Evolutionary conservation across 768 basidiomycete species (phyloP), one percentile per base, ranked within the genome.

Genomic region (Termitomyces bulborhizus): DNA sequence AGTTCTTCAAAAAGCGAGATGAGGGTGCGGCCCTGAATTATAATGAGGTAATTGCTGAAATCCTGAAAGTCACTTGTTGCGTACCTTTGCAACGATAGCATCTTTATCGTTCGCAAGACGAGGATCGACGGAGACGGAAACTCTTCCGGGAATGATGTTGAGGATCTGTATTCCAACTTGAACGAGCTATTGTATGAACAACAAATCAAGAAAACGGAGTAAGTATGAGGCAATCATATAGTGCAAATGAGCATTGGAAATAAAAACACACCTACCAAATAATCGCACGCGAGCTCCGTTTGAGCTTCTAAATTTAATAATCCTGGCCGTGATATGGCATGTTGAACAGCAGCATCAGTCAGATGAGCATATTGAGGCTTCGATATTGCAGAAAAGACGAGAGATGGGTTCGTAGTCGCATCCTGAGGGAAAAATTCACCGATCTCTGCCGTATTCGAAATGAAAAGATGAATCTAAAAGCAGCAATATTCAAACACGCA

Each of bases 381-480:
- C n/a, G 62, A 65, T 1, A 71, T 64, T 3, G 71, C 71, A 1
- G 64, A 65, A 40, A 62, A 62, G 1, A 72, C 66, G 2, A 73
- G 63, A 2, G 72, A 73, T 6, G 71, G 72, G 41, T 74, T 71
- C 24, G 69, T 68, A 0, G 71, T 74, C 12, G 73, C 71, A 53
- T 74, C 71, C 8, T 60, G 58, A 24, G 70, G 67, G 31, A 63
- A 21, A 54, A 68, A 72, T 49, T 67, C 63, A 18, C 52, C 60
- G 29, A 72, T 70, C 54, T 66, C 72, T 73, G 15, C 15, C 1
- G 36, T 15, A 42, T 31, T 32, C 29, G 11, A 31, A 26, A 24
- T 26, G 12, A 16, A n/a, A n/a, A 41, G 8, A 24, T 6, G 6
- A 13, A 44, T 24, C 27, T 32, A 12, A 6, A 24, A 39, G 21